These are phyloP conservation scores for Pseudogymnoascus sp. DNA, from an alignment of 2,329 filamentous ascomycete species.

Conservation along the genomic window DNA sequence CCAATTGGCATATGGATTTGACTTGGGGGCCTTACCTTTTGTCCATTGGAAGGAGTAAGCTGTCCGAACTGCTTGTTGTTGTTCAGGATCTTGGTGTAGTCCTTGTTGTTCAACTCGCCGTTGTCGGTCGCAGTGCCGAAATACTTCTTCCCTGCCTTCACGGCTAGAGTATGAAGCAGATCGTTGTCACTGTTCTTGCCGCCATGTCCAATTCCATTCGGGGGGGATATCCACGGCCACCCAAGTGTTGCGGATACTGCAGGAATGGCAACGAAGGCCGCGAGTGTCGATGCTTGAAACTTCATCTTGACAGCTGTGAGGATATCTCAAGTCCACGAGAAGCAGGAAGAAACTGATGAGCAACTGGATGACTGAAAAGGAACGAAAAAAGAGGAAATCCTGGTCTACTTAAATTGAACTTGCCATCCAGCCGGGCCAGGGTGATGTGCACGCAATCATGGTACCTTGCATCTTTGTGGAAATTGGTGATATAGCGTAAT, in stretches of 20 bases:
- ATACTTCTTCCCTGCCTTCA: slow-evolving; percentile 47
- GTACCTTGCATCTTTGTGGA: slow-evolving; percentile 4
- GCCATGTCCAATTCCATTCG: not conserved
- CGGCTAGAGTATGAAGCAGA: slow-evolving; percentile 36
- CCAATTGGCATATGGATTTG: slow-evolving; percentile 28
- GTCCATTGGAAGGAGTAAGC: slow-evolving; percentile 57
- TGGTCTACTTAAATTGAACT: not conserved
- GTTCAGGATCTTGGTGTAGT: slow-evolving; percentile 50
- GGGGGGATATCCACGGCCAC: not conserved
- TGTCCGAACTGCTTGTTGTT: slow-evolving; percentile 55
- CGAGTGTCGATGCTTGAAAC: slow-evolving; percentile 13
- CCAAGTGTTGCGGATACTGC: not conserved
- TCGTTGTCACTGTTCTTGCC: not conserved
- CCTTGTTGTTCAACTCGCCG: slow-evolving; percentile 42
- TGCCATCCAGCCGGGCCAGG: not conserved
- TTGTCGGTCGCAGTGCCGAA: slow-evolving; percentile 56
- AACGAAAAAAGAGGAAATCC: not conserved
- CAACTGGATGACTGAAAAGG: not conserved
- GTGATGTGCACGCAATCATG: not conserved
- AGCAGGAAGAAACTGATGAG: not conserved
- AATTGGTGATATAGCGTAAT: slow-evolving; percentile 2
- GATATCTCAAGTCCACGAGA: not conserved
- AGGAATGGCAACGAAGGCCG: slow-evolving; percentile 15
- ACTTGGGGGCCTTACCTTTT: slow-evolving; percentile 34
- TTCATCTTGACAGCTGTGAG: slow-evolving; percentile 15